Base-by-base conservation (phyloP, 805 yeast species). In the Groenewaldozyma salmanticensis region DNA sequence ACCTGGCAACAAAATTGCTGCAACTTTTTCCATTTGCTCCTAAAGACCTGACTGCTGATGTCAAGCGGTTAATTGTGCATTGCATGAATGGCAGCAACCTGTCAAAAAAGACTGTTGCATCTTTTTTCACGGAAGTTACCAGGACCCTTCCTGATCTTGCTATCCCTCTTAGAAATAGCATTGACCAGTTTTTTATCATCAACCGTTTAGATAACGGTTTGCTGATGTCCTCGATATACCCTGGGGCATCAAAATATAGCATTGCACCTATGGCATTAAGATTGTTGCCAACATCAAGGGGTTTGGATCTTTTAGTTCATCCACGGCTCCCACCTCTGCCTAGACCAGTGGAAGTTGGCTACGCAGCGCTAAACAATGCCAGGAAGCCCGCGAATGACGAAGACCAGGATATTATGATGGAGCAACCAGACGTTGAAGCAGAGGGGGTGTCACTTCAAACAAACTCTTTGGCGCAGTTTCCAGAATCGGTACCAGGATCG, bases 181-280 rank as follows among this genome's bases (percentile, higher is more conserved):
- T 85, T n/a, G 64, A 66, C 48, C 65, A 68, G 38, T 75, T 63
- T 55, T 61, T 43, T 55, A 70, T 33, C 52, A 68, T 35, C 48
- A 57, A 38, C 46, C 57, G 15, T 16, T 53, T 31, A 42, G 53
- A 17, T 61, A 65, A 13, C 18, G 48, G 37, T 51, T 67, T 84
- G 27, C 68, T 76, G 38, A 58, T 70, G 3, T 60, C 82, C n/a
- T 73, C 84, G 2, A 51, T 84, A 32, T 75, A 71, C 54, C 95
- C 95, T 2, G 84, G 81, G 3, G 58, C 55, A 29, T 65, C 66
- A 31, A 69, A 72, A 32, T 70, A 72, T 33, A 78, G 86, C 11
- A 67, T 83, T 22, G 65, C 83, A 45, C 95, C 96, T 5, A 75
- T 88, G 43, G 79, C 81, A 1, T 59, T 75, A 9, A 61, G 66